Evolutionary conservation across 345 rosid genomes (phyloP), one percentile per base, ranked within the genome.

Genomic region (Gossypium raimondii): DNA sequence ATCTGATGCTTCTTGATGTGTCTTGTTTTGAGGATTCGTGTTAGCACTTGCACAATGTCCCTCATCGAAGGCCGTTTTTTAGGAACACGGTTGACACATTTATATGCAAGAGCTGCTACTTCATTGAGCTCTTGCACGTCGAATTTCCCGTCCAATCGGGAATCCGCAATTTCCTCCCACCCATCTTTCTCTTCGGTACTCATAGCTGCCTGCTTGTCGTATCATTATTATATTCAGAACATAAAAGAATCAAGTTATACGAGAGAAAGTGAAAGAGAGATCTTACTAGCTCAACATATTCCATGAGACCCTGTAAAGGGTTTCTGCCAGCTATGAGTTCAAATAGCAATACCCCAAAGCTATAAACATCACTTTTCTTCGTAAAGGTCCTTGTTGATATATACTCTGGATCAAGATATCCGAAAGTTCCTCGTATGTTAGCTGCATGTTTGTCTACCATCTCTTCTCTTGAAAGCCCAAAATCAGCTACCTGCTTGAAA

Each of bases 381-480:
- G 98, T 93, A 79, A 90, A 93, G 20, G 79, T 87, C 81, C 91
- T 82, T 1, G 98, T 86, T 25, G 97, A 91, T 51, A 96, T 86
- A 64, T 96, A 96, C 73, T 96, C 98, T 1, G 99, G 99, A 85
- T 96, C 99, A 47, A 96, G 98, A 78, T 93, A 96, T 73, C 99
- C 99, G 74, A 91, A 91, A 20, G 99, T 96, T 80, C 99, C 99
- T 50, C 91, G 80, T 60, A 95, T 64, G 70, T 93, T 87, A 29
- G 89, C 99, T 9, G 89, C 97, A 56, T 90, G 88, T 70, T 81
- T 85, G 74, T 91, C 89, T 20, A 88, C 91, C 93, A 86, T 87
- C 85, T 93, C 99, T 86, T 93, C 99, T 82, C 97, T 90, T 58
- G 99, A 95, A 52, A 95, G 97, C 51, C 99, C 99, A 80, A 95